These are phyloP conservation scores for Cryphonectria parasitica DNA, from an alignment of 2,329 filamentous ascomycete genomes.

Conservation along the genomic window DNA sequence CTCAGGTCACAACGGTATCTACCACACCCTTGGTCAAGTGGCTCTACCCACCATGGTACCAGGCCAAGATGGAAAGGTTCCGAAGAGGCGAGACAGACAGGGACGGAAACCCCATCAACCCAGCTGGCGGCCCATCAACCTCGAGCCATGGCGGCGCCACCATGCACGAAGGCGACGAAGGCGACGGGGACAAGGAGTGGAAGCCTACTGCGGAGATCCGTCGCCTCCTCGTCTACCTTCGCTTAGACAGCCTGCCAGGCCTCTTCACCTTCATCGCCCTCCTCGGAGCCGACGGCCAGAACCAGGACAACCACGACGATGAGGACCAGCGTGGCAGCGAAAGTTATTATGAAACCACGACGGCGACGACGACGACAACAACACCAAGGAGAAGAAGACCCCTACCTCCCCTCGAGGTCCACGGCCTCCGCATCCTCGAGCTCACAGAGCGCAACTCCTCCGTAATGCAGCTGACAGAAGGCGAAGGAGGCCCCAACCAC, in stretches of 20 bases:
- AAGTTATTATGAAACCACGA: slow-evolving; percentile 33
- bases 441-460: slow-evolving; percentile 91
- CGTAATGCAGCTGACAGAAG: slow-evolving; percentile 90
- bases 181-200: slow-evolving; percentile 35
- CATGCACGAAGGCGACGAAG: neutral
- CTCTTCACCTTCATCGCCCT: slow-evolving; percentile 83
- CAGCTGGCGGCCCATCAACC: slow-evolving; percentile 31
- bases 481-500: slow-evolving; percentile 62
- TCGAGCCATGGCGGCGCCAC: slow-evolving; percentile 33
- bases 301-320: slow-evolving; percentile 33
- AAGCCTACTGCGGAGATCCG: slow-evolving; percentile 50
- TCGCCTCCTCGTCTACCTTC: slow-evolving; percentile 77
- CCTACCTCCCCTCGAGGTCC: slow-evolving; percentile 64
- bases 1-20: slow-evolving; percentile 72
- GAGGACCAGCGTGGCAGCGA: slow-evolving; percentile 31
- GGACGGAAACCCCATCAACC: slow-evolving; percentile 54
- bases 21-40: slow-evolving; percentile 77
- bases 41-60: slow-evolving; percentile 72
- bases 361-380: slow-evolving; percentile 44
- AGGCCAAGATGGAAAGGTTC: slow-evolving; percentile 57
- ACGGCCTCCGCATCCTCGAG: slow-evolving; percentile 84
- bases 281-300: slow-evolving; percentile 53
- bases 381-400: slow-evolving; percentile 32
- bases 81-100: slow-evolving; percentile 89
- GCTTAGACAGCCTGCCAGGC: slow-evolving; percentile 81